Base-by-base conservation (phyloP, 169 alveolate genomes). In the Toxoplasma gondii region DNA sequence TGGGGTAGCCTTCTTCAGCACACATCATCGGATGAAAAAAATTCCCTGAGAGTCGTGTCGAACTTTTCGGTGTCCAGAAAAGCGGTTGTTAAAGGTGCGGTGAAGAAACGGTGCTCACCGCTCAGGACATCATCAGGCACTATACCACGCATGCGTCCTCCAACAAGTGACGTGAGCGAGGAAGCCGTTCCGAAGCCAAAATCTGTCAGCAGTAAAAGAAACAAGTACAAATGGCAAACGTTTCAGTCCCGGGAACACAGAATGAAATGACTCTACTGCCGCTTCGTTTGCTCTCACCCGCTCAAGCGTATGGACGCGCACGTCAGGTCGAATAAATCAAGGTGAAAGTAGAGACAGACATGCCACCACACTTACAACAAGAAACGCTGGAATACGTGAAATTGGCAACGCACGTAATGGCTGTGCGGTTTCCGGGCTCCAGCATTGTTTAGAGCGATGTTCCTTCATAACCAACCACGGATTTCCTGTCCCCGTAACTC, bases 41-140 rank as follows among this genome's bases (percentile, higher is more conserved):
- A 78, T 0, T 34, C 87, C 27, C 34, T 34, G 45, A 78, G 29
- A 39, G 87, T 78, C 87, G 43, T 4, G 29, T 78, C 87, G 29
- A 78, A 78, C 87, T 78, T 78, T 38, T 78, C 87, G 9, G 45
- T 19, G 87, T 78, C 34, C 45, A 78, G 27, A 34, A 78, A 78
- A 34, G 87, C 87, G 29, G 87, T 78, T 0, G 87, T 78, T 53
- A 78, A 5, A 38, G 87, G 87, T 34, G 87, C 87, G 22, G 41
- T 78, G 29, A 78, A 78, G 87, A 78, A 78, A 9, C 87, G 87
- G 87, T 39, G 43, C 5, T 78, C 87, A 34, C 87, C 87, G 17
- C 87, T 39, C 0, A 78, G 87, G 31, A 44, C 87, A 39, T 24
- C 0, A 34, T 78, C 87, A 39, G 87, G 87, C 41, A 78, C 87